phyloP scores from a whole-genome alignment of 2,329 filamentous ascomycete species.

The Trichoderma hamatum region DNA sequence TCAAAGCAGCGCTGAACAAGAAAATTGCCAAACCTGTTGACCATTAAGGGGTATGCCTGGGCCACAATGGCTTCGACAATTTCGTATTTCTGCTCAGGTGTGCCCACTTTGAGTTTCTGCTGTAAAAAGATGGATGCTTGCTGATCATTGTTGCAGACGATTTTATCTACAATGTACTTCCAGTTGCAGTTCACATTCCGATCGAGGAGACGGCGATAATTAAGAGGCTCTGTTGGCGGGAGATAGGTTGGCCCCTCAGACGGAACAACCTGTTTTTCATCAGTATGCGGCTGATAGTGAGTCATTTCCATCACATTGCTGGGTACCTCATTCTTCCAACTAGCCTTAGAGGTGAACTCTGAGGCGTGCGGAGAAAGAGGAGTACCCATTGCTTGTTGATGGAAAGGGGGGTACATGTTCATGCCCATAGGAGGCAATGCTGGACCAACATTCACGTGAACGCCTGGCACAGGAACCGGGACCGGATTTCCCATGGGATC shows the following conservation, averaged over 20 bases:
- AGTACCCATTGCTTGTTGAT: constrained; percentile 62
- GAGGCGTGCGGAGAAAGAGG: constrained; percentile 72
- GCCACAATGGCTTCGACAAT: constrained; percentile 96
- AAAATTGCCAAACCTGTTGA: constrained; percentile 98
- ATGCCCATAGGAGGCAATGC: constrained; percentile 45
- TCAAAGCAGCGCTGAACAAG: constrained; percentile 98
- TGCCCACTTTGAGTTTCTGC: constrained; percentile 97
- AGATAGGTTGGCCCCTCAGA: constrained; percentile 75
- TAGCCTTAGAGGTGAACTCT: constrained; percentile 66
- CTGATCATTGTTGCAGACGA: constrained; percentile 98
- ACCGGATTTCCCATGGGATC: constrained; percentile 44
- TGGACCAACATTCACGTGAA: constrained; percentile 40
- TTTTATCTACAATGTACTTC: constrained; percentile 99
- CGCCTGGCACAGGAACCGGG: constrained; percentile 31
- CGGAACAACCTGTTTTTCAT: constrained; percentile 46
- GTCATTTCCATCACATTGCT: constrained; percentile 31
- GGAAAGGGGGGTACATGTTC: constrained; percentile 53
- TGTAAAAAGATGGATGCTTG: constrained; percentile 98
- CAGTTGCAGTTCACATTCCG: constrained; percentile 97
- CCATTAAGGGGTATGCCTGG: constrained; percentile 93
- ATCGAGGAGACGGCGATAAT: constrained; percentile 93
- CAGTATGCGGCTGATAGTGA: constrained; percentile 22
- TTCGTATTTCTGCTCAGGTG: constrained; percentile 91
- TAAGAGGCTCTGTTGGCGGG: constrained; percentile 85
- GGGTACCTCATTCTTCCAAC: constrained; percentile 60